A percentile compares a stretch with the other conserved stretches of the same genome.
Conservation (phyloP, 1,284 basidiomycete species). For the Austroboletus novae-zelandiae region DNA sequence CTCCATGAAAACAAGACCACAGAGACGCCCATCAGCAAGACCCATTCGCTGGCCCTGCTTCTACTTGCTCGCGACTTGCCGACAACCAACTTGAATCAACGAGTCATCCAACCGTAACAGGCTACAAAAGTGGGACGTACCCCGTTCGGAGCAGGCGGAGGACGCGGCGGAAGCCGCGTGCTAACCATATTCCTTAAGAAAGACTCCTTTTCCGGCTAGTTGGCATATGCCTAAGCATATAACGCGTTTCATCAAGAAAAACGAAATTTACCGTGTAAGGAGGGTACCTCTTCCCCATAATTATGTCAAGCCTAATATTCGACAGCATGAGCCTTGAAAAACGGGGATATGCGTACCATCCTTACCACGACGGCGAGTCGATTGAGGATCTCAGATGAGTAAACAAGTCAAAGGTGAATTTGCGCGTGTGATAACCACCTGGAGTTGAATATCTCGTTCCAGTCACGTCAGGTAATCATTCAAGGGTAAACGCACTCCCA, state of each 20-base stretch:
- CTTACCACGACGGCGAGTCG: conserved; percentile 64
- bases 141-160: conserved; percentile 6
- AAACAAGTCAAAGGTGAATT: conserved; percentile 66
- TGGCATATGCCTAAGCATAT: background rate
- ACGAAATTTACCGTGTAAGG: conserved; percentile 51
- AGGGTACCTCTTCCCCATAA: conserved; percentile 59
- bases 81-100: conserved; percentile 13
- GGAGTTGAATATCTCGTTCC: background rate
- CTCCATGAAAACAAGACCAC: too few relatives aligned
- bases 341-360: background rate
- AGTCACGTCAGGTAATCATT: background rate
- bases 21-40: too few relatives aligned
- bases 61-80: conserved; percentile 4
- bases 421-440: conserved; percentile 66
- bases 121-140: conserved; percentile 5
- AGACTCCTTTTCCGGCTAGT: conserved; percentile 26
- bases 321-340: background rate
- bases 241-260: too few relatives aligned
- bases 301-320: conserved; percentile 49
- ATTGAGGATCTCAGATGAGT: conserved; percentile 62
- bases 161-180: conserved; percentile 23
- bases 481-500: conserved; percentile 51
- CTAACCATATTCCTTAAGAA: conserved; percentile 18
- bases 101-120: background rate
- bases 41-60: too few relatives aligned